phyloP scores from a whole-genome alignment of 805 yeast genomes.

The Jamesozyma spencerorum region DNA sequence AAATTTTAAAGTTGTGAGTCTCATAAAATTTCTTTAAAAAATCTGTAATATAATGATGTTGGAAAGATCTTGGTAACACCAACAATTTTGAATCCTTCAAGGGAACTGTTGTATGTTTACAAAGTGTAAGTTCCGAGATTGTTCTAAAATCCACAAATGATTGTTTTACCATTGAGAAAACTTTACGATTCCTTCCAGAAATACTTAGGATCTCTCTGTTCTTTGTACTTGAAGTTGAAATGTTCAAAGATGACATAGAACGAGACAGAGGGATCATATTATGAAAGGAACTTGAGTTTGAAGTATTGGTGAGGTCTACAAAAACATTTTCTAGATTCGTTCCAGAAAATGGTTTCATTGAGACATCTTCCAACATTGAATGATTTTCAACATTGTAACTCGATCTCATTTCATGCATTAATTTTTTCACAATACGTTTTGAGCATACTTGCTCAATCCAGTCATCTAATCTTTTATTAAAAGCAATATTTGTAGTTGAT shows the following conservation, averaged over 20 bases:
- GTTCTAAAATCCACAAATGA: neutral
- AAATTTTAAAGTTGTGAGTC: neutral
- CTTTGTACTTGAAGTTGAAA: neutral
- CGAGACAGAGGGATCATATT: neutral
- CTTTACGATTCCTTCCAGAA: neutral
- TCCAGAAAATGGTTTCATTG: neutral
- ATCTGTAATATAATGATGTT: constrained; percentile 15
- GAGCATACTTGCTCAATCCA: no score
- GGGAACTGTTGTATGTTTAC: neutral
- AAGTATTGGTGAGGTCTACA: neutral
- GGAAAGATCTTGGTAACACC: constrained; percentile 13
- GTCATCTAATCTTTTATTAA: no score
- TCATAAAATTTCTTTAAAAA: constrained; percentile 7
- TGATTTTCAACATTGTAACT: neutral
- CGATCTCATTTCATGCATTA: neutral
- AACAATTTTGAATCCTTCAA: neutral
- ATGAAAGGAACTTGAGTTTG: neutral
- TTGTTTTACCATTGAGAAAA: neutral
- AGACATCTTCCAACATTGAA: no score
- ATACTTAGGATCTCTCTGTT: no score
- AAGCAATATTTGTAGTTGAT: no score
- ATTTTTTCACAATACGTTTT: neutral
- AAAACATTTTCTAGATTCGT: neutral
- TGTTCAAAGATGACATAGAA: neutral
- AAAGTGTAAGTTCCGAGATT: neutral